Evolutionary conservation across 2,329 filamentous ascomycete genomes (phyloP), one percentile per base, ranked within the genome.

Genomic region (Dissoconium aciculare): DNA sequence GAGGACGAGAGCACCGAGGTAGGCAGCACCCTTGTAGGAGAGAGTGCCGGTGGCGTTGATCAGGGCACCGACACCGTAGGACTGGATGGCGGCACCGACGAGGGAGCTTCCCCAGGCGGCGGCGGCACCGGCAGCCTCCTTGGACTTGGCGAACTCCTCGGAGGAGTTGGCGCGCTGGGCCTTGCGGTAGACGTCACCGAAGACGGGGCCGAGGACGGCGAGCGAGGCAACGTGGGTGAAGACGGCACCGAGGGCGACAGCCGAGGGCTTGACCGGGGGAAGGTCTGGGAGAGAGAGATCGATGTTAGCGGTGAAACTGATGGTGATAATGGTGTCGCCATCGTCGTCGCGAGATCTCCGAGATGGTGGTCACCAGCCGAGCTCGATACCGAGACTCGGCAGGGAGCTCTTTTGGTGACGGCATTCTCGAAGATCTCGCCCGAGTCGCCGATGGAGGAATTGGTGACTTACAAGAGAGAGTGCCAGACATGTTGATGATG

Each of bases 11-110:
- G 69, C 69, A 45, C 89, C 89, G 38, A 95, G 69, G 65, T 94
- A 95, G 34, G 87, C 83, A 41, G 89, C 84, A 47, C 89, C 89
- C 73, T 93, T 95, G 69, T 95, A 95, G 63, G 73, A 84, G 42
- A 95, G 68, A 32, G 87, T 94, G 44, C 83, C 85, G 25, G 87
- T 95, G 44, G 85, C 84, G 59, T 95, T 95, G 68, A 56, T 48
- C n/a, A 59, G 52, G 27, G 56, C 55, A 32, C 57, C 58, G 12
- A 60, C 56, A 42, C 58, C 58, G 42, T 60, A 60, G 1, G 57
- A 54, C 41, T 60, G 54, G 27, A 94, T 62, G 37, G 78, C 83
- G 35, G 83, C 89, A 55, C 89, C 89, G 54, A 84, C 66, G 40
- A 95, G 70, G 24, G 84, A 89, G 43, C 80, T 87, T 55, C 85